Evolutionary conservation across 768 basidiomycete species (phyloP).

Genomic region (Tylopilus sp.): DNA sequence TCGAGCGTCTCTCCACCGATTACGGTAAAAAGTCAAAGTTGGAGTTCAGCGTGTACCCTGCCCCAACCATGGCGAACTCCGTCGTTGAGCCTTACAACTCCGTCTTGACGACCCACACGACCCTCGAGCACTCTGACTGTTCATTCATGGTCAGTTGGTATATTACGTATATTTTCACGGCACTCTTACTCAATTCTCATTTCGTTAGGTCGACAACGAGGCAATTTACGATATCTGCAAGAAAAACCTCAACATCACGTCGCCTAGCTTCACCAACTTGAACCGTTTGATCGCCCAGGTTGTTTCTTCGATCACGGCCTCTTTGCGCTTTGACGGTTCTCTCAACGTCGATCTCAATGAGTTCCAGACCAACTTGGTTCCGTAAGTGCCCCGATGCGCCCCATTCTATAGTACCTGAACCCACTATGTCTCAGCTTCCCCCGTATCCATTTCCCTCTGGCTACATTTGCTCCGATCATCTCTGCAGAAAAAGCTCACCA

Average conservation of each 20-base stretch:
- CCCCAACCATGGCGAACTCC: constrained; percentile 88
- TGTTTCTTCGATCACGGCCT: constrained; percentile 96
- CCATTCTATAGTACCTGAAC: not conserved
- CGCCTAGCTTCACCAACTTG: constrained; percentile 91
- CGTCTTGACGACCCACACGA: constrained; percentile 95
- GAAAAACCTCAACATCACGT: constrained; percentile 81
- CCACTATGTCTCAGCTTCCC: constrained; percentile 63
- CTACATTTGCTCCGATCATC: constrained; percentile 92
- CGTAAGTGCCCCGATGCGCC: constrained; percentile 50
- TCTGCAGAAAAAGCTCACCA: constrained; percentile 93
- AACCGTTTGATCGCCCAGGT: constrained; percentile 98
- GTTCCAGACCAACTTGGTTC: constrained; percentile 98
- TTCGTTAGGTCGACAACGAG: constrained; percentile 72
- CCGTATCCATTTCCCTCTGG: constrained; percentile 97
- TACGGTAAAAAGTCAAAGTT: constrained; percentile 99
- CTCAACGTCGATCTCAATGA: constrained; percentile 83
- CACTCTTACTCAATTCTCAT: constrained; percentile 1
- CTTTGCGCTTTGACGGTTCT: constrained; percentile 64
- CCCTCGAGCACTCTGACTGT: constrained; percentile 97
- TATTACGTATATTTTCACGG: constrained; percentile 1
- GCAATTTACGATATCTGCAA: constrained; percentile 79
- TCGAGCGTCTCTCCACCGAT: constrained; percentile 93
- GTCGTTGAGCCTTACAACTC: constrained; percentile 99
- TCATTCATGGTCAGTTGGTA: constrained; percentile 83
- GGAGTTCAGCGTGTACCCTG: constrained; percentile 96